Evolutionary conservation across 208 protist species (phyloP).

Genomic region (Herpetomonas tarakana): DNA sequence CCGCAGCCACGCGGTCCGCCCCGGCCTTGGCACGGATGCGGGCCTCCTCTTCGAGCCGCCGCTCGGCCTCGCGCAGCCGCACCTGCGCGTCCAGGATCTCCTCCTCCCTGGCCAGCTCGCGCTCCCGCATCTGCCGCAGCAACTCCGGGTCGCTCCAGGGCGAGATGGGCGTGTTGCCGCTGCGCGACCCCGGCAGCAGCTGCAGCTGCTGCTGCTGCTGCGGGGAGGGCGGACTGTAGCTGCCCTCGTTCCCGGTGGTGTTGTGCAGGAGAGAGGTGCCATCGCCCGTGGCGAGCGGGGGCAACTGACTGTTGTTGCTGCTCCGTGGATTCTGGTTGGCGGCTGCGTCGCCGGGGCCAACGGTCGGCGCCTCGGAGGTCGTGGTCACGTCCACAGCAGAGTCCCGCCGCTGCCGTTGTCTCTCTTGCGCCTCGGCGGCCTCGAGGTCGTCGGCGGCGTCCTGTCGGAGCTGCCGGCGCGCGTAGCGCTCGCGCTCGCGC

Average conservation of each 20-base stretch:
- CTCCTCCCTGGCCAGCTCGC: constrained; percentile 25
- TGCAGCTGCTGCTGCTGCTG: background rate
- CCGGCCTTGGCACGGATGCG: constrained; percentile 27
- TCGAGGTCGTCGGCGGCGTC: background rate
- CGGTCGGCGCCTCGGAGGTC: background rate
- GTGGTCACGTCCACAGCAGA: background rate
- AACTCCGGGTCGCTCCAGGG: constrained; percentile 18
- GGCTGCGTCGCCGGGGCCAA: background rate
- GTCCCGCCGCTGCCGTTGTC: background rate
- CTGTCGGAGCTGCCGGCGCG: constrained; percentile 20
- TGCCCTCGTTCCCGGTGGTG: background rate
- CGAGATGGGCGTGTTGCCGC: constrained; percentile 1
- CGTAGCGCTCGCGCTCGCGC: constrained; percentile 39
- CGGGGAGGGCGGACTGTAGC: background rate
- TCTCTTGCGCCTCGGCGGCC: background rate
- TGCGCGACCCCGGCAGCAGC: constrained; percentile 4
- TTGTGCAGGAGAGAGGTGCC: background rate
- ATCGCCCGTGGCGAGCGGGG: background rate
- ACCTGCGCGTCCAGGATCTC: constrained; percentile 40
- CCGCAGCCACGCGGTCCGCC: constrained; percentile 18
- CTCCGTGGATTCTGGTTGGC: background rate
- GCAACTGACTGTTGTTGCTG: background rate
- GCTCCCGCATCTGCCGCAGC: constrained; percentile 21
- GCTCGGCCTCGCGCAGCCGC: constrained; percentile 57
- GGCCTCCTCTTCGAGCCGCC: constrained; percentile 44